phyloP scores from a whole-genome alignment of 2,329 filamentous ascomycete genomes.

The Alternaria consortialis region DNA sequence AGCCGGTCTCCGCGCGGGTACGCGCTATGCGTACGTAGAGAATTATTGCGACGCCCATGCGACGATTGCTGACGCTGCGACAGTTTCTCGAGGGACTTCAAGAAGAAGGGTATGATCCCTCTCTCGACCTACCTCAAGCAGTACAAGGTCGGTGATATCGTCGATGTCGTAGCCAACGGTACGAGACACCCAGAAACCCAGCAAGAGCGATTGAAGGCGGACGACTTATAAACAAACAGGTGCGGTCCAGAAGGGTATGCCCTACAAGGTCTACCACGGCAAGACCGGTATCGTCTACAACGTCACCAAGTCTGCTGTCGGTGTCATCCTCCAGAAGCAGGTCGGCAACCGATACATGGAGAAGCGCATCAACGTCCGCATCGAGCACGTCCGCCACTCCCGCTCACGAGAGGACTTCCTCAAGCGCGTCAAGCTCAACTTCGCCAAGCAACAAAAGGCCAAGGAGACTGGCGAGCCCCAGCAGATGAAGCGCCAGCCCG shows the following conservation, averaged over 20 bases:
- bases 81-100: constrained; percentile 87
- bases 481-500: constrained; percentile 91
- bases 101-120: constrained; percentile 92
- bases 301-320: constrained; percentile 97
- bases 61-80: constrained; percentile 33
- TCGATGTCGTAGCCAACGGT: constrained; percentile 99
- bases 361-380: constrained; percentile 99
- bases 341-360: constrained; percentile 99
- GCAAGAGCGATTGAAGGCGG: constrained; percentile 12
- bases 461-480: constrained; percentile 88
- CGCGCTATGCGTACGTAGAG: constrained; percentile 52
- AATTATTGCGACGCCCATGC: constrained; percentile 6
- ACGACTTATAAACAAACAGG: constrained; percentile 40
- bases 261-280: constrained; percentile 99
- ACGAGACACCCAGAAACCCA: constrained; percentile 62
- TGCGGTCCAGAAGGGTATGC: constrained; percentile 71
- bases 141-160: constrained; percentile 98
- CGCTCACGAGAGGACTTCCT: constrained; percentile 97
- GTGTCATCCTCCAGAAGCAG: constrained; percentile 97
- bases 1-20: constrained; percentile 57
- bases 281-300: constrained; percentile 97
- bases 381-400: constrained; percentile 96
- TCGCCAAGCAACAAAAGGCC: constrained; percentile 88
- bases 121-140: constrained; percentile 93
- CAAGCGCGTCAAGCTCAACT: constrained; percentile 95